phyloP scores from a whole-genome alignment of 805 yeast genomes.

The Saturnispora besseyi region DNA sequence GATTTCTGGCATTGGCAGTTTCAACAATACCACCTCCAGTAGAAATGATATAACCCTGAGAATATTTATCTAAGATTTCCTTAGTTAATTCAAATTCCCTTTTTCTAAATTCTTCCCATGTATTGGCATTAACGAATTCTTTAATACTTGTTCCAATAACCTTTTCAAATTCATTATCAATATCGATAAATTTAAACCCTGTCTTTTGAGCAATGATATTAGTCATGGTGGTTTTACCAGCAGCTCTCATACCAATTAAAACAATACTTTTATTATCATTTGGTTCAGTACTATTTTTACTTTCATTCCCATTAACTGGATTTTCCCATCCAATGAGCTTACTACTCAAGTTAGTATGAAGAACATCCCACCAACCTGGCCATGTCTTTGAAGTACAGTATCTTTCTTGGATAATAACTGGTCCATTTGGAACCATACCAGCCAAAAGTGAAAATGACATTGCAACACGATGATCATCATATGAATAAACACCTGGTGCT shows the following conservation, averaged over 20 bases:
- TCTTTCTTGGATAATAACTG: slow-evolving; percentile 74
- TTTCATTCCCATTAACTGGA: slow-evolving; percentile 13
- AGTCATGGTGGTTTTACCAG: slow-evolving; percentile 86
- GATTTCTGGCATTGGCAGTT: slow-evolving; percentile 51
- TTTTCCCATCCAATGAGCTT: slow-evolving; percentile 62
- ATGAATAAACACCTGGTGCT: slow-evolving; percentile 57
- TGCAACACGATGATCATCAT: slow-evolving; percentile 97
- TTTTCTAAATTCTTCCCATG: slow-evolving; percentile 85
- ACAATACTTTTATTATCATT: slow-evolving; percentile 53
- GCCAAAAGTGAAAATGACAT: slow-evolving; percentile 92
- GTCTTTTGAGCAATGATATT: slow-evolving; percentile 64
- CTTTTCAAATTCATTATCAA: slow-evolving; percentile 65
- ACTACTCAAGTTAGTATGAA: slow-evolving; percentile 60
- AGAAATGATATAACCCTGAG: slow-evolving; percentile 59
- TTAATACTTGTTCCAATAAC: slow-evolving; percentile 44
- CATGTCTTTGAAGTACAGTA: slow-evolving; percentile 94
- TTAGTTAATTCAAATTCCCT: slow-evolving; percentile 52
- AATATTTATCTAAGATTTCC: slow-evolving; percentile 34
- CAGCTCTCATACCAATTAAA: slow-evolving; percentile 96
- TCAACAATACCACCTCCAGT: slow-evolving; percentile 98
- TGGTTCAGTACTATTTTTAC: slow-evolving; percentile 10
- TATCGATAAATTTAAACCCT: slow-evolving; percentile 63
- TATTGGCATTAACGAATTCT: slow-evolving; percentile 49
- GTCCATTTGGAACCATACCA: slow-evolving; percentile 43
- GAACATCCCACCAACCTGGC: slow-evolving; percentile 99